Conservation (phyloP, 2,329 filamentous ascomycete genomes). For the Elsinoe fawcettii region DNA sequence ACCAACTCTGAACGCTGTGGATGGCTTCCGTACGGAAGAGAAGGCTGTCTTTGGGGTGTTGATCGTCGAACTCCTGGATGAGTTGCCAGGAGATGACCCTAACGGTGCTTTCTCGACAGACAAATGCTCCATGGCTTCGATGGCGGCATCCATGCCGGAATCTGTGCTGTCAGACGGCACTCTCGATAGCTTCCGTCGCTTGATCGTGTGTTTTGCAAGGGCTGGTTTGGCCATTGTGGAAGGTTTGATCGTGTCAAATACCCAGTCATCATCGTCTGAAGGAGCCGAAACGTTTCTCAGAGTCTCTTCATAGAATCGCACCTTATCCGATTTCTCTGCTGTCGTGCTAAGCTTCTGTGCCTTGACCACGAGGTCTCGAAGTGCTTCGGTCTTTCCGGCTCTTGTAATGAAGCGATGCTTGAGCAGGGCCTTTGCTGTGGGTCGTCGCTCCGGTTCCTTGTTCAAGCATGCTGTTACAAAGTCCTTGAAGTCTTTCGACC, state of each 20-base stretch:
- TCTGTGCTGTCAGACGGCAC: constrained; percentile 33
- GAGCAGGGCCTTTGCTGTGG: constrained; percentile 77
- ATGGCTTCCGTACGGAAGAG: constrained; percentile 29
- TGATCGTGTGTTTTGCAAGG: constrained; percentile 42
- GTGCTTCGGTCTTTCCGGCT: constrained; percentile 77
- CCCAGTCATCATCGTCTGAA: constrained; percentile 76
- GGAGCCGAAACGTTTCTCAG: constrained; percentile 47
- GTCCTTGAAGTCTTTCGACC: constrained; percentile 86
- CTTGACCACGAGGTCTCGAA: constrained; percentile 80
- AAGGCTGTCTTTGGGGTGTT: constrained; percentile 29
- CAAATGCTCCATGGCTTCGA: constrained; percentile 36
- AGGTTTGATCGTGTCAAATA: constrained; percentile 85
- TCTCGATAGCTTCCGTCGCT: constrained; percentile 41
- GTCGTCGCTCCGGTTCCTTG: constrained; percentile 80
- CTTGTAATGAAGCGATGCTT: constrained; percentile 80
- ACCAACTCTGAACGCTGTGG: constrained; percentile 31
- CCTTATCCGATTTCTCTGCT: constrained; percentile 55
- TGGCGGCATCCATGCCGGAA: constrained; percentile 26
- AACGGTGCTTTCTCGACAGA: constrained; percentile 39
- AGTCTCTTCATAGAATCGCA: constrained; percentile 90
- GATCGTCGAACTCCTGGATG: constrained; percentile 29
- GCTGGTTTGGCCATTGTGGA: constrained; percentile 50
- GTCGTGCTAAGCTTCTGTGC: constrained; percentile 74
- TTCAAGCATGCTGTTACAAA: constrained; percentile 85
- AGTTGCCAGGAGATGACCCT: constrained; percentile 25